Evolutionary conservation across 2,329 filamentous ascomycete genomes (phyloP).

Genomic region (Aspergillus sp.): DNA sequence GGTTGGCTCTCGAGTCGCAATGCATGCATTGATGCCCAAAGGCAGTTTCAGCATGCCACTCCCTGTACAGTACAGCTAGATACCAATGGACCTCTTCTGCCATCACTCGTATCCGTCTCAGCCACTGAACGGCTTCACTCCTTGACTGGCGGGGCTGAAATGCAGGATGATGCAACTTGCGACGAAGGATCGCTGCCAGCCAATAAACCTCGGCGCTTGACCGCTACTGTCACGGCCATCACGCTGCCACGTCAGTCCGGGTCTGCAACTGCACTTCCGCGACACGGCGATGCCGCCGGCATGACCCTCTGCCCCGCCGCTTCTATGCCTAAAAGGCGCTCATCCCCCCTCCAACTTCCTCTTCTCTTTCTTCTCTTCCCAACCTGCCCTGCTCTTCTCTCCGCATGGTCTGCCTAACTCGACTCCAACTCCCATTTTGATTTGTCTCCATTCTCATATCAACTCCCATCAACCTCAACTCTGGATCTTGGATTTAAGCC

Average conservation of each 20-base stretch:
- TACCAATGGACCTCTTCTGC: no score
- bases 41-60: no score
- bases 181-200: not conserved
- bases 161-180: no score
- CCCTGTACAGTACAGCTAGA: no score
- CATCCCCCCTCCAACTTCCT: constrained; percentile 5
- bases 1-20: not conserved
- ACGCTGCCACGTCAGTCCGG: not conserved
- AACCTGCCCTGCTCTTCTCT: constrained; percentile 9
- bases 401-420: no score
- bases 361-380: constrained; percentile 6
- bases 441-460: no score
- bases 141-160: no score
- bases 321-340: constrained; percentile 4
- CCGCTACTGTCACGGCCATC: not conserved
- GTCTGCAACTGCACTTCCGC: constrained; percentile 2
- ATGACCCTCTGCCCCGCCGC: constrained; percentile 6
- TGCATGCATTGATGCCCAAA: constrained; percentile 7
- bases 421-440: no score
- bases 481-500: constrained; percentile 20
- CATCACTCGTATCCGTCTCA: not conserved
- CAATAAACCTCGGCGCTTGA: not conserved
- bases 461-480: constrained; percentile 11
- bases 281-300: constrained; percentile 5
- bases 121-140: not conserved